phyloP scores from a whole-genome alignment of 1,284 basidiomycete species.

The Sporisorium reilianum region DNA sequence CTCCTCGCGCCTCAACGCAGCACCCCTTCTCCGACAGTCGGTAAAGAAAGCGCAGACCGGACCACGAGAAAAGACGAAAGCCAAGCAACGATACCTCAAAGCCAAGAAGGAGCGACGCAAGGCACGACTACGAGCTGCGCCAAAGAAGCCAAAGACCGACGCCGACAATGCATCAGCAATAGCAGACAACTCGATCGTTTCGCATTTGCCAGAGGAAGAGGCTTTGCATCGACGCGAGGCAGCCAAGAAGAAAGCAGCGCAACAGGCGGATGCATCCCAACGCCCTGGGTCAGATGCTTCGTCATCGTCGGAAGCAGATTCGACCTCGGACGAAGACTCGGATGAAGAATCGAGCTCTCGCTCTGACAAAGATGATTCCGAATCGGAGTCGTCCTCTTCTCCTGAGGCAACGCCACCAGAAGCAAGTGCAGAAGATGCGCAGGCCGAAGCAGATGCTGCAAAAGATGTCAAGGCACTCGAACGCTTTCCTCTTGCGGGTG shows the following conservation, averaged over 20 bases:
- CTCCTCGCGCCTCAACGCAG: conserved; percentile 53
- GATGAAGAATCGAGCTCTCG: conserved; percentile 9
- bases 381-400: conserved; percentile 10
- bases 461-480: conserved; percentile 31
- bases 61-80: conserved; percentile 61
- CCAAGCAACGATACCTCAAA: conserved; percentile 64
- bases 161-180: conserved; percentile 5
- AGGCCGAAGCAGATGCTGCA: background rate
- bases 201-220: conserved; percentile 39
- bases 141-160: conserved; percentile 54
- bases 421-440: background rate
- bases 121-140: conserved; percentile 48
- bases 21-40: conserved; percentile 47
- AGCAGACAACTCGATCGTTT: conserved; percentile 23
- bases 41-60: conserved; percentile 41
- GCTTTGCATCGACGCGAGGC: conserved; percentile 22
- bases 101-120: conserved; percentile 65
- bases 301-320: conserved; percentile 15
- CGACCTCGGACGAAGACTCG: conserved; percentile 10
- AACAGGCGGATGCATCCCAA: background rate
- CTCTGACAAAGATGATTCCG: conserved; percentile 14
- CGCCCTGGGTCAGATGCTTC: background rate
- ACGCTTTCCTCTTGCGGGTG: conserved; percentile 40
- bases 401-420: background rate
- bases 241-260: conserved; percentile 10